These are phyloP conservation scores for Picochlorum sp. DNA, from an alignment of 139 green algal species.

Conservation along the genomic window DNA sequence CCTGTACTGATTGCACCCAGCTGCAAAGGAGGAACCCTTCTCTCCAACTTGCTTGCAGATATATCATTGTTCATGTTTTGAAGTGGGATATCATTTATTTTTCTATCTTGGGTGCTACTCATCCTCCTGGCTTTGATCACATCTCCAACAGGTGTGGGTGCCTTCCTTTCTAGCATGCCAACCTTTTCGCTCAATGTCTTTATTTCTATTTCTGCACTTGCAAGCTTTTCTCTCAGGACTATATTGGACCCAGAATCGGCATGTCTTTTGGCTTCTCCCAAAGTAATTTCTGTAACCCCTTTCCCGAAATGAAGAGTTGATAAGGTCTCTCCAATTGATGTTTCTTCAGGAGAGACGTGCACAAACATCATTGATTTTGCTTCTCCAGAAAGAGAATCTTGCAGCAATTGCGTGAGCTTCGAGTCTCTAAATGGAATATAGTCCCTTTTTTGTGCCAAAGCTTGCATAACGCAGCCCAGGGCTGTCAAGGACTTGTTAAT, in stretches of 20 bases:
- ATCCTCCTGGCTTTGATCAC: no score
- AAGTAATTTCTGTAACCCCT: conserved; percentile 74
- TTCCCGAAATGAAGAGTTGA: conserved; percentile 83
- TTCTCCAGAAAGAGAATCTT: conserved; percentile 71
- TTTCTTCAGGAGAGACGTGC: conserved; percentile 74
- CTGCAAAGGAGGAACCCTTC: no score
- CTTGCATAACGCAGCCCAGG: conserved; percentile 67
- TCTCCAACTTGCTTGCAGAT: no score
- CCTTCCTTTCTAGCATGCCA: no score
- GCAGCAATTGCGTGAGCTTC: conserved; percentile 85
- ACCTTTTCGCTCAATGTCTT: no score
- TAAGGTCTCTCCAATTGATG: conserved; percentile 49
- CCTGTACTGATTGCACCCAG: no score
- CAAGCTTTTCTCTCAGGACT: neutral
- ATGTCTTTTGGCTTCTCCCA: conserved; percentile 49
- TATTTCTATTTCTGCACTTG: neutral
- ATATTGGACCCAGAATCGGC: neutral
- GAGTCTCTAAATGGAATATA: conserved; percentile 83
- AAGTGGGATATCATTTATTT: no score
- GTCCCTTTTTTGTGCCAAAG: conserved; percentile 46
- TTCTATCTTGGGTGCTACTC: no score
- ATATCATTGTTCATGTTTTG: no score
- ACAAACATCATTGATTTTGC: conserved; percentile 92
- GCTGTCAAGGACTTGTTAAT: conserved; percentile 85
- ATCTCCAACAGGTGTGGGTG: no score